Evolutionary conservation across 495 filamentous ascomycete genomes (phyloP).

Genomic region (Penicillium flavigenum): DNA sequence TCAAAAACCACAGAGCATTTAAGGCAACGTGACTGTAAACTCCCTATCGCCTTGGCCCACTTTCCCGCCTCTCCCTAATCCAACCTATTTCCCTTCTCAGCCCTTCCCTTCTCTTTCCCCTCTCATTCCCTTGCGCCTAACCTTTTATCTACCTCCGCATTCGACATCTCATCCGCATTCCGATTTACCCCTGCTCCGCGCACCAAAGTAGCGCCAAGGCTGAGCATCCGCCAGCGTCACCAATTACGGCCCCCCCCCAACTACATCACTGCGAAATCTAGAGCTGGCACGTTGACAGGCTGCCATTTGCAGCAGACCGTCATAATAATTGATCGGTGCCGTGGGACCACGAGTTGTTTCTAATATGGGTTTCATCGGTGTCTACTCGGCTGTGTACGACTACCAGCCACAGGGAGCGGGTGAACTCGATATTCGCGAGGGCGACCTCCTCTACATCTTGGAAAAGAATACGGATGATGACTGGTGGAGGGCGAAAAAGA

Average conservation of each 20-base stretch:
- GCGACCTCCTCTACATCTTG: slow-evolving; percentile 87
- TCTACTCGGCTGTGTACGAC: slow-evolving; percentile 92
- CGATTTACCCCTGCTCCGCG: slow-evolving; percentile 14
- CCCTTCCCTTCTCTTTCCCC: slow-evolving; percentile 8
- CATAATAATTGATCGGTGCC: slow-evolving; percentile 1
- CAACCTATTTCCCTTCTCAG: slow-evolving; percentile 17
- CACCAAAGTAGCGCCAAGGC: slow-evolving; percentile 27
- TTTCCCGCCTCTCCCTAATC: slow-evolving; percentile 30
- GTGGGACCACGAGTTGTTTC: slow-evolving; percentile 3
- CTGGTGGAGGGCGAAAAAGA: slow-evolving; percentile 99
- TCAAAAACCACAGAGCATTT: neutral
- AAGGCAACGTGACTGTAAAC: slow-evolving; percentile 34
- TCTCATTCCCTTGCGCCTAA: slow-evolving; percentile 9
- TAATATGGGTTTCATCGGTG: slow-evolving; percentile 77
- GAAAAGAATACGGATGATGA: slow-evolving; percentile 89
- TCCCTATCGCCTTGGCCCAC: slow-evolving; percentile 32
- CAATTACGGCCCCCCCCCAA: slow-evolving; percentile 15
- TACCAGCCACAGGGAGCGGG: slow-evolving; percentile 86
- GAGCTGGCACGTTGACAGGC: slow-evolving; percentile 18
- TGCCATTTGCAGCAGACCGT: slow-evolving; percentile 23
- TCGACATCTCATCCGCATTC: slow-evolving; percentile 7
- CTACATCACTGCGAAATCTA: slow-evolving; percentile 18
- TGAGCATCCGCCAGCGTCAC: slow-evolving; percentile 26
- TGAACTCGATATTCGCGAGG: slow-evolving; percentile 84
- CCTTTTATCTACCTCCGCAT: slow-evolving; percentile 8